Conservation (phyloP, 371 early-diverging fungal genomes). For the Mortierella sp. region DNA sequence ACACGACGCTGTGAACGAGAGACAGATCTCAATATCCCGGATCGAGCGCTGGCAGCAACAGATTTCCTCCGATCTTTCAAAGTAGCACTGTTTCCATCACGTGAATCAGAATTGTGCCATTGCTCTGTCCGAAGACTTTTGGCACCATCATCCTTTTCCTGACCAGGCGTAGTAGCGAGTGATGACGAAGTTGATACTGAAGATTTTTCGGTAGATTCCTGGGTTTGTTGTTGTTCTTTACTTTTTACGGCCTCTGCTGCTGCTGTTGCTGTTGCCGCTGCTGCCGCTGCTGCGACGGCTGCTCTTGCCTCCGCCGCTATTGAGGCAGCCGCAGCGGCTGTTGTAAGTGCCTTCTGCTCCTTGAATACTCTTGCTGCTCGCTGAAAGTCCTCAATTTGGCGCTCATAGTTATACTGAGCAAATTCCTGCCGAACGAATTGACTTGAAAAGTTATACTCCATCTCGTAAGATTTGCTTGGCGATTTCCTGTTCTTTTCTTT, state of each 20-base stretch:
- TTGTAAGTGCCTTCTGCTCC: slow-evolving; percentile 42
- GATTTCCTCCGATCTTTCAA: slow-evolving; percentile 9
- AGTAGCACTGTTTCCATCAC: not conserved
- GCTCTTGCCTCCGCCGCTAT: slow-evolving; percentile 21
- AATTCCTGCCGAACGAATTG: slow-evolving; percentile 35
- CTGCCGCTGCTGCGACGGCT: slow-evolving; percentile 14
- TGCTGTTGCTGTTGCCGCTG: slow-evolving; percentile 19
- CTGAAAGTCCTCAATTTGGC: slow-evolving; percentile 55
- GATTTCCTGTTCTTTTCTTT: slow-evolving; percentile 18
- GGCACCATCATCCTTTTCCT: slow-evolving; percentile 19
- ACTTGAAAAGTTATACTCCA: slow-evolving; percentile 32
- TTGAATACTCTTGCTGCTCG: slow-evolving; percentile 48
- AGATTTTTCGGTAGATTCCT: slow-evolving; percentile 11
- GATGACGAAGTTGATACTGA: slow-evolving; percentile 6
- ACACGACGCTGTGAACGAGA: slow-evolving; percentile 30
- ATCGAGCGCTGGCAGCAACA: slow-evolving; percentile 5
- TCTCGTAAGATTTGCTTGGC: slow-evolving; percentile 12
- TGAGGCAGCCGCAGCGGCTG: slow-evolving; percentile 14
- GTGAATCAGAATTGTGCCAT: not conserved
- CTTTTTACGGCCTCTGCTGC: not conserved
- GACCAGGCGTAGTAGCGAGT: slow-evolving; percentile 12
- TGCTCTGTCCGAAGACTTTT: not conserved
- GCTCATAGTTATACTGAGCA: slow-evolving; percentile 49
- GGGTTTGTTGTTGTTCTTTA: slow-evolving; percentile 8
- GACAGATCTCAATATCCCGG: slow-evolving; percentile 16